Base-by-base conservation (phyloP, 1,284 basidiomycete species). In the Inonotus hispidus region DNA sequence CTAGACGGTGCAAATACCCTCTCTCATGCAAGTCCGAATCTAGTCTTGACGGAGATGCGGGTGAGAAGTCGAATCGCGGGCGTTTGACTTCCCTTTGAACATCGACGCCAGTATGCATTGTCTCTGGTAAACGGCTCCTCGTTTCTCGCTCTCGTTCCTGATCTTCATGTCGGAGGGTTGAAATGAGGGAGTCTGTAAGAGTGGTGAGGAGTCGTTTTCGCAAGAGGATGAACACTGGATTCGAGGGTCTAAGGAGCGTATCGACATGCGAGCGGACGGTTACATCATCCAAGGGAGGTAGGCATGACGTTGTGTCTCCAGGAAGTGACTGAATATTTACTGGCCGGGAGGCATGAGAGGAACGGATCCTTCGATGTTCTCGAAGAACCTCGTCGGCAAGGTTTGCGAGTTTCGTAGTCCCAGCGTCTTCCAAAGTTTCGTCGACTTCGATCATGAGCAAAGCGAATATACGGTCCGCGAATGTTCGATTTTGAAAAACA, bases 301-400 rank as follows among this genome's bases (percentile, higher is more conserved):
- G 10, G 1, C 11, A 14, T 0, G 41, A 8, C 8, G 8, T 32
- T 32, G 32, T 32, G 8, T 32, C 32, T 8, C 32, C 32, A 32
- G 32, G 32, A 32, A 3, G 3, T 32, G 32, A 19, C 16, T 2
- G 1, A 10, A 35, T 21, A 19, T 4, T 37, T 13, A 7, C 61
- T 81, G 79, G 2, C 78, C 76, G 13, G 71, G 66, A 47, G 73
- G 70, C 0, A 65, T 45, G 1, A 65, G 61, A n/a, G 3, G 19
- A 29, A 14, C 32, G 35, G 2, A 27, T 60, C 64, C 3, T 58
- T 45, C 1, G 69, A 57, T 8, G 66, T 2, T 77, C 81, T 19
- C 79, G 82, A 29, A 88, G 68, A 53, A 90, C 81, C 67, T 90
- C 88, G 69, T 90, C 87, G 0, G 84, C 85, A 19, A 90, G 77